Percentiles rank a stretch among this genome's conserved stretches.
These are phyloP conservation scores for Coffea canephora DNA, from an alignment of 257 asterid species.

Conservation along the genomic window DNA sequence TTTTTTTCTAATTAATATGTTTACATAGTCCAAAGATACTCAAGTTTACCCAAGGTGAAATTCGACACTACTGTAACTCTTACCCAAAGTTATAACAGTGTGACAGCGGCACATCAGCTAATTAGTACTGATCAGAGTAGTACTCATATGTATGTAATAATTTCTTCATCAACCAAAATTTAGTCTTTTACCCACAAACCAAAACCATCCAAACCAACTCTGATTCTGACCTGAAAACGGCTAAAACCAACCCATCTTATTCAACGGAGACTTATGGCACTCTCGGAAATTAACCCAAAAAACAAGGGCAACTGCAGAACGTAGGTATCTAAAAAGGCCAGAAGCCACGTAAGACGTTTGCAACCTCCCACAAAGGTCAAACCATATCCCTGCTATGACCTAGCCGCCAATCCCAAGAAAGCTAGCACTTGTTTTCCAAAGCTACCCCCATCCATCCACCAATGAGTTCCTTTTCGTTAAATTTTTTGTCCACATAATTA, in stretches of 20 bases:
- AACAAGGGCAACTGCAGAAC: slow-evolving; percentile 5
- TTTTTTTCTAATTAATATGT: no score
- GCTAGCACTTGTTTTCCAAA: background rate
- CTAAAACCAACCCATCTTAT: slow-evolving; percentile 11
- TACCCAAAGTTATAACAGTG: background rate
- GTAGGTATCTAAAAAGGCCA: background rate
- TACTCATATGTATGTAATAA: background rate
- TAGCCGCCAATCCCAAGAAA: slow-evolving; percentile 51
- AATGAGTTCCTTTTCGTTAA: background rate
- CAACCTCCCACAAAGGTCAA: slow-evolving; percentile 33
- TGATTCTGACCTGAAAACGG: slow-evolving; percentile 37
- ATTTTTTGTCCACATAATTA: no score
- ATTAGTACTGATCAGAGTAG: background rate
- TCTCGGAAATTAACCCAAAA: background rate
- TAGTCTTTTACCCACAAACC: background rate
- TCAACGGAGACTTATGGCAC: slow-evolving; percentile 8
- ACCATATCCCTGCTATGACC: slow-evolving; percentile 1
- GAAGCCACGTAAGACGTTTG: slow-evolving; percentile 1
- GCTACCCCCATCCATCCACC: slow-evolving; percentile 25
- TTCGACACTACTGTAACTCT: no score
- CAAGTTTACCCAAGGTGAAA: no score
- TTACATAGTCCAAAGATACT: no score
- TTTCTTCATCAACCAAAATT: background rate
- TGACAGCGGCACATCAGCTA: background rate
- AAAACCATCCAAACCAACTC: slow-evolving; percentile 15